Percentiles rank a stretch among this genome's conserved stretches.
Conservation (phyloP, 139 green algal genomes). For the Raphidocelis subcapitata region DNA sequence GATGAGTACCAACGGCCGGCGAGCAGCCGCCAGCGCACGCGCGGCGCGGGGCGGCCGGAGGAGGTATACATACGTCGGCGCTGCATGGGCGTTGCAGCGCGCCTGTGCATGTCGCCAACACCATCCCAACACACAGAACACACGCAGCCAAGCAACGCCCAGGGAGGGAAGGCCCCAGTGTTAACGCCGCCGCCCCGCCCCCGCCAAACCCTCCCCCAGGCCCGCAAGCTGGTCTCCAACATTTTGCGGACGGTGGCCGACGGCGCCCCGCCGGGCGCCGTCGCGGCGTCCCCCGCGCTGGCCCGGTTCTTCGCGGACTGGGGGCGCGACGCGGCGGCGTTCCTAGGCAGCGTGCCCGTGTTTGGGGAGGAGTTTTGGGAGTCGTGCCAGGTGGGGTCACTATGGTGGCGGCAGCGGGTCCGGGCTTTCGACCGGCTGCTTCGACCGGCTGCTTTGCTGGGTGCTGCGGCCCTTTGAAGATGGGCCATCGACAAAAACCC, state of each 20-base stretch:
- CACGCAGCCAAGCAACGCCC: too few species aligned
- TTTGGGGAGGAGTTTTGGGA: conserved; percentile 47
- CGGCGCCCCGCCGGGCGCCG: conserved; percentile 36
- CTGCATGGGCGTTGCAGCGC: too few species aligned
- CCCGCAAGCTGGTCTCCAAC: conserved; percentile 50
- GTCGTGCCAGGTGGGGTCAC: conserved; percentile 40
- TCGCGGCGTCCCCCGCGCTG: conserved; percentile 37
- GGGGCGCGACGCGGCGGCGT: conserved; percentile 52
- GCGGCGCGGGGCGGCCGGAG: conserved; percentile 12
- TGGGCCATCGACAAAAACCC: too few species aligned
- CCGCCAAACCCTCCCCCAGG: conserved; percentile 1
- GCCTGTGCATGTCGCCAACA: too few species aligned
- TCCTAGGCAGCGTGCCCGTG: conserved; percentile 30
- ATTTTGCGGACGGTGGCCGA: conserved; percentile 54
- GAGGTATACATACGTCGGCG: conserved; percentile 18
- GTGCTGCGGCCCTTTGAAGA: background rate
- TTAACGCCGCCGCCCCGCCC: too few species aligned
- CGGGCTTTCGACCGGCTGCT: background rate
- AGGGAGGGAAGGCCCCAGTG: too few species aligned
- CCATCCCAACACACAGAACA: too few species aligned
- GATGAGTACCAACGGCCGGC: conserved; percentile 23
- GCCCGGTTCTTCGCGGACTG: conserved; percentile 63
- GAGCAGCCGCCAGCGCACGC: conserved; percentile 1
- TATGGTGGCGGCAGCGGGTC: too few species aligned
- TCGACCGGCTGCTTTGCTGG: background rate